Percentiles rank a stretch among this genome's conserved stretches.
phyloP scores from a whole-genome alignment of 257 asterid genomes.

The Primulina tabacum region DNA sequence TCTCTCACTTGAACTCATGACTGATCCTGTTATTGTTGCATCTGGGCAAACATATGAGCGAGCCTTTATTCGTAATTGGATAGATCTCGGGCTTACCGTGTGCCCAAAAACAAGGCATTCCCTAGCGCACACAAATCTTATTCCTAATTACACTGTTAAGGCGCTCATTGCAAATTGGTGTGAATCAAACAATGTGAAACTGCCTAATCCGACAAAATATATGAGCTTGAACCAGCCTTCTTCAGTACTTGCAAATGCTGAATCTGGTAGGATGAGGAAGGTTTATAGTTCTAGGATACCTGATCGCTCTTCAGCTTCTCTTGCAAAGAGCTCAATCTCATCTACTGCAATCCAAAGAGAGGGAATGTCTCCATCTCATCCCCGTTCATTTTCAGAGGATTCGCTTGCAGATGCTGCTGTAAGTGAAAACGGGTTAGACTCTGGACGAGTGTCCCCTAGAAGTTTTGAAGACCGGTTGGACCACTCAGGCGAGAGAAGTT shows the following conservation, averaged over 20 bases:
- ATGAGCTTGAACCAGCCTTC: constrained; percentile 56
- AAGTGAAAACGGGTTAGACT: constrained; percentile 45
- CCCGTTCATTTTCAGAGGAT: constrained; percentile 56
- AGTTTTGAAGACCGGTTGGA: constrained; percentile 53
- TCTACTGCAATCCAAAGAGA: constrained; percentile 39
- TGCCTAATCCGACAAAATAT: constrained; percentile 64
- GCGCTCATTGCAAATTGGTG: constrained; percentile 85
- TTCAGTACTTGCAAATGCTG: constrained; percentile 51
- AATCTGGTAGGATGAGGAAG: constrained; percentile 47
- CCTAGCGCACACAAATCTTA: constrained; percentile 68
- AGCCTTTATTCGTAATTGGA: constrained; percentile 73
- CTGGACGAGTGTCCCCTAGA: constrained; percentile 44
- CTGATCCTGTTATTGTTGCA: constrained; percentile 87
- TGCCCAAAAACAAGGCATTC: constrained; percentile 90
- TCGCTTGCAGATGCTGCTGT: constrained; percentile 45
- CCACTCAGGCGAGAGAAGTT: constrained; percentile 56
- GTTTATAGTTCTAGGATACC: constrained; percentile 42
- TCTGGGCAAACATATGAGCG: constrained; percentile 95
- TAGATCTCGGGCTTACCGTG: constrained; percentile 80
- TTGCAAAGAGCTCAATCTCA: constrained; percentile 36
- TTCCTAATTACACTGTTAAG: constrained; percentile 85
- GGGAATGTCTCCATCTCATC: constrained; percentile 48
- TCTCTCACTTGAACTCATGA: constrained; percentile 84
- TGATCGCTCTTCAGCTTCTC: constrained; percentile 46
- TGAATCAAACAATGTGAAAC: constrained; percentile 61